These are phyloP conservation scores for Colletotrichum tofieldiae DNA, from an alignment of 2,329 filamentous ascomycete genomes.

Conservation along the genomic window DNA sequence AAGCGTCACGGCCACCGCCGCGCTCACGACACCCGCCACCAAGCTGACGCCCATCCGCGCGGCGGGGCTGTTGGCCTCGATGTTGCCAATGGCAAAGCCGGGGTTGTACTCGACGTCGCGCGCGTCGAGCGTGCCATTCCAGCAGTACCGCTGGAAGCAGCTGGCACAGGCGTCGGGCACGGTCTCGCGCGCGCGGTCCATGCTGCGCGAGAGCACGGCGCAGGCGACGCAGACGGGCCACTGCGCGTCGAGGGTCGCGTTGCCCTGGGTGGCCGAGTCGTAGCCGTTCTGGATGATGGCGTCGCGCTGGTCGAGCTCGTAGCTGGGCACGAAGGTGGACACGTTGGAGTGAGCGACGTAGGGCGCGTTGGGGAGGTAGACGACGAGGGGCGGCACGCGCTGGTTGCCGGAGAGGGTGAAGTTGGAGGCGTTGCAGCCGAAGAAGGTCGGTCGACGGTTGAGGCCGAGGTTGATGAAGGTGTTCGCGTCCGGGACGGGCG, in stretches of 20 bases:
- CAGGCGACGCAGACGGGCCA: constrained; percentile 93
- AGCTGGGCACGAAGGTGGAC: constrained; percentile 80
- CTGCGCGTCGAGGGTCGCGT: constrained; percentile 79
- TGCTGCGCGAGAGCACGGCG: constrained; percentile 84
- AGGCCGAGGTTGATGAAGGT: constrained; percentile 72
- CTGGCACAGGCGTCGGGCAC: constrained; percentile 80
- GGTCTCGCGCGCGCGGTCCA: constrained; percentile 77
- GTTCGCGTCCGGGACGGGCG: constrained; percentile 67
- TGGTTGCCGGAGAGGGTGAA: constrained; percentile 64
- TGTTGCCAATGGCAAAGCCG: constrained; percentile 48
- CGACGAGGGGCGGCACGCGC: constrained; percentile 77
- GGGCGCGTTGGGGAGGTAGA: constrained; percentile 90
- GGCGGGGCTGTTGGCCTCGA: constrained; percentile 38
- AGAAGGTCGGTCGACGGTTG: constrained; percentile 74
- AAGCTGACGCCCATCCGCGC: constrained; percentile 12
- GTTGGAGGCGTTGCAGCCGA: constrained; percentile 70
- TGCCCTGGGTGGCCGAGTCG: constrained; percentile 86
- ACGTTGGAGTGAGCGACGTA: constrained; percentile 85
- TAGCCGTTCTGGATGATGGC: constrained; percentile 90
- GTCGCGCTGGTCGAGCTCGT: constrained; percentile 78
- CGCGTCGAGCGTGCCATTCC: constrained; percentile 79
- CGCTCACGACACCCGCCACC: constrained; percentile 29
- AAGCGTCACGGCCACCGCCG: constrained; percentile 9
- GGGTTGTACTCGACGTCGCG: constrained; percentile 50
- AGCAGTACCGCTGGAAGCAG: constrained; percentile 91